Percentiles rank a stretch among this genome's conserved stretches.
phyloP scores from a whole-genome alignment of 2,329 filamentous ascomycete genomes.

The Pestalotiopsis sp. region DNA sequence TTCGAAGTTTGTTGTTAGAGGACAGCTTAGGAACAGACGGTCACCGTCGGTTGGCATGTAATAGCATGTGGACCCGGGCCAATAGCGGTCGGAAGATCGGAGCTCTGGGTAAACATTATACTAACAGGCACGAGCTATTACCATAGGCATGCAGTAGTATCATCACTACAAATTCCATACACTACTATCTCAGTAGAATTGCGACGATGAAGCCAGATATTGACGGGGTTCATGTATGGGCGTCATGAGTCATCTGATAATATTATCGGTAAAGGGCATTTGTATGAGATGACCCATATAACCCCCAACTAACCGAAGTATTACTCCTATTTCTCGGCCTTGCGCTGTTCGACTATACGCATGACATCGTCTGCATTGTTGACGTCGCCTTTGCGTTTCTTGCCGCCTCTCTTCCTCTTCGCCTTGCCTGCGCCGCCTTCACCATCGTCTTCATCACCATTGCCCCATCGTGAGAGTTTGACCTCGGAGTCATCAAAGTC shows the following conservation, averaged over 20 bases:
- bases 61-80: not conserved
- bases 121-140: not conserved
- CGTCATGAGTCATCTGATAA: no score
- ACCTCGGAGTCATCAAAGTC: constrained; percentile 71
- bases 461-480: constrained; percentile 69
- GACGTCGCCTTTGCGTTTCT: constrained; percentile 77
- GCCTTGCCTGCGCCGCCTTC: constrained; percentile 45
- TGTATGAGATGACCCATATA: no score
- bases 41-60: constrained; percentile 9
- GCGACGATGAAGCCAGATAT: no score
- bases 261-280: no score
- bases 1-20: not conserved
- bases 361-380: constrained; percentile 83
- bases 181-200: no score
- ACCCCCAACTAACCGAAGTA: not conserved
- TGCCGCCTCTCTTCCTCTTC: constrained; percentile 70
- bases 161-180: no score
- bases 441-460: constrained; percentile 53
- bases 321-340: constrained; percentile 32
- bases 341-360: constrained; percentile 70
- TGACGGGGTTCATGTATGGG: no score
- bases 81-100: not conserved
- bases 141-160: not conserved
- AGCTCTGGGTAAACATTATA: not conserved
- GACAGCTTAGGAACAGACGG: constrained; percentile 8